Conservation (phyloP, 2,329 filamentous ascomycete genomes). For the Penicillium sp. region DNA sequence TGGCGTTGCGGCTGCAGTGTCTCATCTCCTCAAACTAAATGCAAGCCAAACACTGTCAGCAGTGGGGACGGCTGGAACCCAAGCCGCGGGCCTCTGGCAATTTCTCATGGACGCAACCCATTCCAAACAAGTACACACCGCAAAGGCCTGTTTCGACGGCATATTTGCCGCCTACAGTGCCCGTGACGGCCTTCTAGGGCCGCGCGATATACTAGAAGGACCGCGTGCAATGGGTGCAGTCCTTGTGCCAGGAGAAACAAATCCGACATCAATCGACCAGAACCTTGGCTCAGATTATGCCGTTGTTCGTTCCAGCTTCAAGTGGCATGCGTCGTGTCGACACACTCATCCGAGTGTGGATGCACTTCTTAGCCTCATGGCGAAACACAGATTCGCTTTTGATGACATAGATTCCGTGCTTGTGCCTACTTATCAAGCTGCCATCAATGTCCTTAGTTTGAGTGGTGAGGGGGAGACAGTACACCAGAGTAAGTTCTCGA, state of each 20-base stretch:
- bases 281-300: slow-evolving; percentile 29
- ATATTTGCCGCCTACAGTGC: slow-evolving; percentile 35
- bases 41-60: slow-evolving; percentile 27
- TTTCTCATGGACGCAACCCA: slow-evolving; percentile 34
- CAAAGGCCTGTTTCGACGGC: slow-evolving; percentile 34
- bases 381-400: slow-evolving; percentile 25
- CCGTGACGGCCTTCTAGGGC: slow-evolving; percentile 29
- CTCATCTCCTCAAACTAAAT: slow-evolving; percentile 27
- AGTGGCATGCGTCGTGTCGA: slow-evolving; percentile 37
- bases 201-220: slow-evolving; percentile 33
- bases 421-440: slow-evolving; percentile 32
- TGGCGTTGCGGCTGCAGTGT: slow-evolving; percentile 31
- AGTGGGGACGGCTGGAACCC: slow-evolving; percentile 34
- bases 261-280: slow-evolving; percentile 26
- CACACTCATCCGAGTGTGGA: slow-evolving; percentile 37
- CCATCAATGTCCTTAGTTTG: slow-evolving; percentile 32
- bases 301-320: slow-evolving; percentile 34
- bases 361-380: slow-evolving; percentile 31
- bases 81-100: slow-evolving; percentile 37
- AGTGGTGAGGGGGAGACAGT: slow-evolving; percentile 33
- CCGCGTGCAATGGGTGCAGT: slow-evolving; percentile 29
- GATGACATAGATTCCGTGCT: slow-evolving; percentile 33
- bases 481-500: slow-evolving; percentile 38
- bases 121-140: slow-evolving; percentile 36
- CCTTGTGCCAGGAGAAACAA: slow-evolving; percentile 23